phyloP scores from a whole-genome alignment of 2,329 filamentous ascomycete genomes.

The Aspergillus fumigatiaffinis region DNA sequence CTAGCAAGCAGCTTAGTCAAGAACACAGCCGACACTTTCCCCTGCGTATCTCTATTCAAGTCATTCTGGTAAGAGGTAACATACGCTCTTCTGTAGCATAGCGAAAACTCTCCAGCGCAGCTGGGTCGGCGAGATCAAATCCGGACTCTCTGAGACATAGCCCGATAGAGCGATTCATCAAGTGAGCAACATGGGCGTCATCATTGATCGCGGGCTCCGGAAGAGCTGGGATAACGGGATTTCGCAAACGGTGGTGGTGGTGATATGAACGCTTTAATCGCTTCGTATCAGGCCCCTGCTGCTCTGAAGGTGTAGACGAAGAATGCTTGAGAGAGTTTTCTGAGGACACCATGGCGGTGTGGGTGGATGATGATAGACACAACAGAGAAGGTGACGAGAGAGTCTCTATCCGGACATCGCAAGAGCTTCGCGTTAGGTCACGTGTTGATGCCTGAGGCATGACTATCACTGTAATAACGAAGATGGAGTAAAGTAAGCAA shows the following conservation, averaged over 20 bases:
- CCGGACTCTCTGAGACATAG: conserved; percentile 50
- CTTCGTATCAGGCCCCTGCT: conserved; percentile 24
- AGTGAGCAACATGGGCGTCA: conserved; percentile 50
- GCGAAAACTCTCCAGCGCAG: conserved; percentile 55
- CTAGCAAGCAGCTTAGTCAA: conserved; percentile 33
- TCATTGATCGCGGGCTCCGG: conserved; percentile 45
- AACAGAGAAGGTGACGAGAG: conserved; percentile 5
- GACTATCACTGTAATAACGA: neutral
- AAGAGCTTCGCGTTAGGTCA: conserved; percentile 15
- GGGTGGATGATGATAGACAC: conserved; percentile 6
- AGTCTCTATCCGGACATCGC: conserved; percentile 10
- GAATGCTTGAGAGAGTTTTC: conserved; percentile 31
- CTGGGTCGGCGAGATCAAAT: conserved; percentile 53
- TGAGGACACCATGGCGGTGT: conserved; percentile 29
- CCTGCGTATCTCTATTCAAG: neutral
- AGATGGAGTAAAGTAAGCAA: neutral
- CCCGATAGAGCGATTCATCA: conserved; percentile 54
- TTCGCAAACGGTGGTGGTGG: conserved; percentile 40
- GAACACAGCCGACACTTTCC: neutral
- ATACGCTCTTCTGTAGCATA: conserved; percentile 57
- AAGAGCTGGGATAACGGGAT: conserved; percentile 27
- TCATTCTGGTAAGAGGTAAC: conserved; percentile 18
- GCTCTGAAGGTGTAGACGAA: conserved; percentile 20
- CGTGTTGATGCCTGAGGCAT: conserved; percentile 22
- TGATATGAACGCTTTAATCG: conserved; percentile 38